Evolutionary conservation across 345 rosid genomes (phyloP), one percentile per base, ranked within the genome.

Genomic region (Excoecaria agallocha): DNA sequence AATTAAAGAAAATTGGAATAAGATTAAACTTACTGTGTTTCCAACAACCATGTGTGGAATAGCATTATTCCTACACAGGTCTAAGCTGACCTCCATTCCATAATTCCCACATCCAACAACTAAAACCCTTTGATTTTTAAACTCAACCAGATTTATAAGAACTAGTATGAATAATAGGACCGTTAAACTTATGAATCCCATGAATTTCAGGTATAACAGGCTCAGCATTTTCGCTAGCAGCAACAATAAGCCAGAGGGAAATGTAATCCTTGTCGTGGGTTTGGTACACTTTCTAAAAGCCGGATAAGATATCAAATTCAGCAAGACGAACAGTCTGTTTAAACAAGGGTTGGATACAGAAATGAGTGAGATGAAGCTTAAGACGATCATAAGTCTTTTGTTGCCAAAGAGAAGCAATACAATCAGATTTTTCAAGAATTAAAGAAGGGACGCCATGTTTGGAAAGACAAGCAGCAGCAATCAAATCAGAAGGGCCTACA

Each of bases 401-500:
- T 63, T 87, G 88, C 99, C 99, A 95, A 8, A 95, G 80, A 45
- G 99, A 87, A 54, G 99, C 99, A 74, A 93, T 80, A 43, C 94
- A 90, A 56, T 89, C 86, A 6, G 78, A 77, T 81, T 84, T 87
- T 83, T 95, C 99, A 12, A 95, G 92, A 71, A 93, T 81, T 20
- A 95, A 76, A 19, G 87, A 87, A 49, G 96, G 90, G 12, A 95
- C 78, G 0, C 94, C 89, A 3, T 71, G 86, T 74, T 84, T 70
- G 49, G 84, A 73, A 0, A 95, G 85, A 83, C 97, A 93, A 48
- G 99, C 98, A 0, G 98, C 80, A 8, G 81, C 85, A 0, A 97
- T 89, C 52, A 95, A 60, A 75, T 97, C 99, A 35, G 98, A 93
- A 0, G 99, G 97, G 5, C 99, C 98, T 3, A 97, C 99, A n/a